These are phyloP conservation scores for Sabuloglossum arenarium DNA, from an alignment of 495 filamentous ascomycete genomes.

Conservation along the genomic window DNA sequence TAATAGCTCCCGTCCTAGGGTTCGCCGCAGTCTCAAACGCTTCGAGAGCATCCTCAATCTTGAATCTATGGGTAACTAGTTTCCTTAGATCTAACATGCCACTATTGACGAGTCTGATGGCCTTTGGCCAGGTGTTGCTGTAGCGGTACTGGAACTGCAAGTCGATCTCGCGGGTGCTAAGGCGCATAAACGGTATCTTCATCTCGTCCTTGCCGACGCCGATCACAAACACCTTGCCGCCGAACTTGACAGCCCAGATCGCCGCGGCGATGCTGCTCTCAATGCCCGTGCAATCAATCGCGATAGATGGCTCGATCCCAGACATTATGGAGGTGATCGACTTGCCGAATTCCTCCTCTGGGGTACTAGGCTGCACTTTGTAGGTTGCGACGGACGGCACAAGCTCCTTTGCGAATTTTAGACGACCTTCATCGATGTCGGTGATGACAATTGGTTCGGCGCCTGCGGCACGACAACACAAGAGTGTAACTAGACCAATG, in stretches of 20 bases:
- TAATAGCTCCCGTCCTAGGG: conserved; percentile 83
- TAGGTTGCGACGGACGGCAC: conserved; percentile 33
- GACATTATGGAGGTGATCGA: conserved; percentile 31
- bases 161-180: conserved; percentile 77
- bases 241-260: conserved; percentile 27
- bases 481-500: conserved; percentile 28
- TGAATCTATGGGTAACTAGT: conserved; percentile 73
- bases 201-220: conserved; percentile 38
- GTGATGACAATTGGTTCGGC: conserved; percentile 44
- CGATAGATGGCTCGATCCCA: conserved; percentile 26
- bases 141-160: conserved; percentile 93
- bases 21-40: conserved; percentile 76
- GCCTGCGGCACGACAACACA: conserved; percentile 34
- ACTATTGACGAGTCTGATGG: conserved; percentile 69
- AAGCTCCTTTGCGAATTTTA: conserved; percentile 37
- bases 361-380: conserved; percentile 23
- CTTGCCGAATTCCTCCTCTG: conserved; percentile 28
- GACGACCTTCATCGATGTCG: conserved; percentile 31
- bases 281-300: conserved; percentile 43
- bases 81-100: conserved; percentile 48
- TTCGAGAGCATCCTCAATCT: conserved; percentile 66
- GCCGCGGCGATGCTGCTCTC: conserved; percentile 37
- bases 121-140: conserved; percentile 84
- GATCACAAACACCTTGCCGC: conserved; percentile 39
- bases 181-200: conserved; percentile 48